Conservation (phyloP, 208 protist genomes). For the Trypanosoma rangeli region DNA sequence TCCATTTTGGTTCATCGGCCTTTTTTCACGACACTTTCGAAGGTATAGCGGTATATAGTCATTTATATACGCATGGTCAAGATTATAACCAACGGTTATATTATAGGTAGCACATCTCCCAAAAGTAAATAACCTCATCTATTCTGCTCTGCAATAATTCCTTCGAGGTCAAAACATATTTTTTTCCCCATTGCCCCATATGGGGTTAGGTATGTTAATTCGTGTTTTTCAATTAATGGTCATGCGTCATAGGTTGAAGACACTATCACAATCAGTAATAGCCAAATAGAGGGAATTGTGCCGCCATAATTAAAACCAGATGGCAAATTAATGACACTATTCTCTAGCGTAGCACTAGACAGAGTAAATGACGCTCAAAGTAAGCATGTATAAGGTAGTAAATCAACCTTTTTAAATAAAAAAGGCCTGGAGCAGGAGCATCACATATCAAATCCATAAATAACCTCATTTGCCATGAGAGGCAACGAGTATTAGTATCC, state of each 20-base stretch:
- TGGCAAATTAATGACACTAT: conserved; percentile 59
- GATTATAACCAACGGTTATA: conserved; percentile 30
- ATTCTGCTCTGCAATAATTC: conserved; percentile 26
- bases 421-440: neutral
- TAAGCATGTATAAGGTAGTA: conserved; percentile 52
- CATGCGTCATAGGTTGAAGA: conserved; percentile 5
- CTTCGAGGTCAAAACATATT: conserved; percentile 30
- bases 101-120: conserved; percentile 38
- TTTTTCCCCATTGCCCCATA: conserved; percentile 35
- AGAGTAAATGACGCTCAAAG: conserved; percentile 62
- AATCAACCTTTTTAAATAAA: neutral
- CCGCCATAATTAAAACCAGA: conserved; percentile 50
- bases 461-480: neutral
- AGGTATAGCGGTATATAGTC: conserved; percentile 8
- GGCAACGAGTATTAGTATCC: neutral
- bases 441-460: neutral
- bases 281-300: conserved; percentile 29
- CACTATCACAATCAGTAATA: conserved; percentile 10
- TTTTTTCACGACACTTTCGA: conserved; percentile 9
- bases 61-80: conserved; percentile 20
- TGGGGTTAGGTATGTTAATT: conserved; percentile 7
- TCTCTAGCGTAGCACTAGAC: conserved; percentile 59
- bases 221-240: conserved; percentile 6
- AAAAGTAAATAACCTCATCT: conserved; percentile 38
- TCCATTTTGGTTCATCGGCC: conserved; percentile 13